Evolutionary conservation across 208 protist genomes (phyloP).

Genomic region (Trypanosoma caninum): DNA sequence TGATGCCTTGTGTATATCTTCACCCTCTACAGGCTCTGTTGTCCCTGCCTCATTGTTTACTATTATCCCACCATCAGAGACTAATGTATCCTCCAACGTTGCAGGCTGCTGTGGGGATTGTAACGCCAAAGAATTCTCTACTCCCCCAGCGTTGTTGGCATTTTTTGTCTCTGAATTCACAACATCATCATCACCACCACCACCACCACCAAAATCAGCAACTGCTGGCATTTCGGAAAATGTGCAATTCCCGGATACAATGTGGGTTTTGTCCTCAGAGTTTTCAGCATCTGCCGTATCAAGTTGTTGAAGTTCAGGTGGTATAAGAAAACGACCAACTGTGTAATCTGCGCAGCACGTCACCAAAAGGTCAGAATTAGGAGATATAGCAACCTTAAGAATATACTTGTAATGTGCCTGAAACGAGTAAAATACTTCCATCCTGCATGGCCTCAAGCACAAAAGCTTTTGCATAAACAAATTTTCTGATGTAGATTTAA

Average conservation of each 20-base stretch:
- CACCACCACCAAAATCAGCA: background rate
- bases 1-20: too few species aligned
- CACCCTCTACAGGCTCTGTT: too few species aligned
- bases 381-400: constrained; percentile 74
- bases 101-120: too few species aligned
- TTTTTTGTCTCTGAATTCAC: background rate
- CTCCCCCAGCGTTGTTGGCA: background rate
- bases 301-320: constrained; percentile 21
- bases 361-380: constrained; percentile 52
- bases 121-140: background rate
- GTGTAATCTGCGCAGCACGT: constrained; percentile 88
- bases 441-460: constrained; percentile 40
- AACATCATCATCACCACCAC: background rate
- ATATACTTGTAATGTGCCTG: constrained; percentile 91
- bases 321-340: constrained; percentile 64
- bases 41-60: too few species aligned
- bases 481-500: background rate
- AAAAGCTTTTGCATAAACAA: constrained; percentile 7
- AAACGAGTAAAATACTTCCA: constrained; percentile 73
- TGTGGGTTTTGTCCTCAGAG: background rate
- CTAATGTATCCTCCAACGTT: too few species aligned
- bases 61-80: too few species aligned
- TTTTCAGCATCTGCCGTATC: background rate
- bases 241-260: background rate
- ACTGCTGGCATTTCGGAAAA: background rate